Conservation (phyloP, 108 stramenopile genomes). For the Cyclotella cryptica region DNA sequence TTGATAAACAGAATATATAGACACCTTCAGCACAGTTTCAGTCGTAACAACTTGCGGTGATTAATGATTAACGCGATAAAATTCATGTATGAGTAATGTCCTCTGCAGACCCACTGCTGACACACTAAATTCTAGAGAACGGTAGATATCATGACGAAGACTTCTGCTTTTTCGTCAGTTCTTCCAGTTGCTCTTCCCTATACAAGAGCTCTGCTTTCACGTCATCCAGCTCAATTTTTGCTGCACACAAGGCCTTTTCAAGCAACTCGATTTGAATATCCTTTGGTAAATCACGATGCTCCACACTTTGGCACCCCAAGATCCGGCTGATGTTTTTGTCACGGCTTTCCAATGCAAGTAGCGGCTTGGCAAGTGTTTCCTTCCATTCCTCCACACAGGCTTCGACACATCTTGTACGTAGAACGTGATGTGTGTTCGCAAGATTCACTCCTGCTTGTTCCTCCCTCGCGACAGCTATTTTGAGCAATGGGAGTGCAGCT, state of each 20-base stretch:
- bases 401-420: slow-evolving; percentile 52
- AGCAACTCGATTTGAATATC: slow-evolving; percentile 51
- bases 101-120: no score
- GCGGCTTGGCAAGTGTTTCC: slow-evolving; percentile 55
- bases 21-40: no score
- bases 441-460: slow-evolving; percentile 32
- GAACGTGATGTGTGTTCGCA: slow-evolving; percentile 45
- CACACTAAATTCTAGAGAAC: no score
- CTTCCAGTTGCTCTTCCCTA: slow-evolving; percentile 37
- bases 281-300: slow-evolving; percentile 52
- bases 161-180: slow-evolving; percentile 6
- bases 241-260: slow-evolving; percentile 56
- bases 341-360: slow-evolving; percentile 47
- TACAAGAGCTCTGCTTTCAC: slow-evolving; percentile 55
- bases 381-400: slow-evolving; percentile 61
- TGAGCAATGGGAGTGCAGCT: slow-evolving; percentile 49
- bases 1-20: not conserved
- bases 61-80: no score
- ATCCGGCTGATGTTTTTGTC: slow-evolving; percentile 54
- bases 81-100: no score
- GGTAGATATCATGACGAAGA: no score
- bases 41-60: no score
- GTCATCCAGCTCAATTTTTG: slow-evolving; percentile 57
- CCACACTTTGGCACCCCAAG: slow-evolving; percentile 44
- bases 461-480: slow-evolving; percentile 48